Conservation (phyloP, 2,329 filamentous ascomycete species). For the Fusarium sp. region DNA sequence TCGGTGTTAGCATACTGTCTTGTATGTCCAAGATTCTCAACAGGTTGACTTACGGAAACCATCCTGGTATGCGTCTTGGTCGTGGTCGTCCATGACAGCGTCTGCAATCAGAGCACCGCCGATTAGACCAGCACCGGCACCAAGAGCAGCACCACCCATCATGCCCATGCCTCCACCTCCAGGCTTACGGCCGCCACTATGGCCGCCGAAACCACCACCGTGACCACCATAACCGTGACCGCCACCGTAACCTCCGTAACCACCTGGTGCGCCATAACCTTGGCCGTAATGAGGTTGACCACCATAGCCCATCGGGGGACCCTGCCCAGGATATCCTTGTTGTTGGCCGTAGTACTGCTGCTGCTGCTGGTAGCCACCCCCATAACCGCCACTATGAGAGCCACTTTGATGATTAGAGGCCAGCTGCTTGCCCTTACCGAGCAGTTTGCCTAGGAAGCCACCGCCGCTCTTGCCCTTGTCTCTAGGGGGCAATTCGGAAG, state of each 20-base stretch:
- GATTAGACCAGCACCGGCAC: slow-evolving; percentile 84
- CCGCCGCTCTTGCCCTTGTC: slow-evolving; percentile 57
- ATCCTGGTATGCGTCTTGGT: slow-evolving; percentile 70
- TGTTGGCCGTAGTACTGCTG: slow-evolving; percentile 48
- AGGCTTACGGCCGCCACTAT: slow-evolving; percentile 54
- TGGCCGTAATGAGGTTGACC: slow-evolving; percentile 47
- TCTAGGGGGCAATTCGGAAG: slow-evolving; percentile 61
- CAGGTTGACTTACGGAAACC: slow-evolving; percentile 57
- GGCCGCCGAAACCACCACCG: slow-evolving; percentile 17
- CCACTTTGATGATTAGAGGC: slow-evolving; percentile 50
- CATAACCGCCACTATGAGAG: slow-evolving; percentile 35
- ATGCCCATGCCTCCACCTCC: slow-evolving; percentile 72
- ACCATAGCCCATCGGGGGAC: slow-evolving; percentile 48
- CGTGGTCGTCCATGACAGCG: slow-evolving; percentile 72
- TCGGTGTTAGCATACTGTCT: slow-evolving; percentile 33
- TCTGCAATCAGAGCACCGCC: slow-evolving; percentile 82
- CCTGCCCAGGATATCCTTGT: slow-evolving; percentile 47
- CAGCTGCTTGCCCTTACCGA: slow-evolving; percentile 62
- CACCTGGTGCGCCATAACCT: slow-evolving; percentile 35
- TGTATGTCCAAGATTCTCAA: background rate
- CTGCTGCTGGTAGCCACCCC: slow-evolving; percentile 52
- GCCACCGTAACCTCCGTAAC: slow-evolving; percentile 51
- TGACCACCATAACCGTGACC: slow-evolving; percentile 41
- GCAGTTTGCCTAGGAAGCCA: slow-evolving; percentile 68
- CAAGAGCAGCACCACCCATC: slow-evolving; percentile 81